Conservation (phyloP, 495 filamentous ascomycete genomes). For the Penicillium coffeae region DNA sequence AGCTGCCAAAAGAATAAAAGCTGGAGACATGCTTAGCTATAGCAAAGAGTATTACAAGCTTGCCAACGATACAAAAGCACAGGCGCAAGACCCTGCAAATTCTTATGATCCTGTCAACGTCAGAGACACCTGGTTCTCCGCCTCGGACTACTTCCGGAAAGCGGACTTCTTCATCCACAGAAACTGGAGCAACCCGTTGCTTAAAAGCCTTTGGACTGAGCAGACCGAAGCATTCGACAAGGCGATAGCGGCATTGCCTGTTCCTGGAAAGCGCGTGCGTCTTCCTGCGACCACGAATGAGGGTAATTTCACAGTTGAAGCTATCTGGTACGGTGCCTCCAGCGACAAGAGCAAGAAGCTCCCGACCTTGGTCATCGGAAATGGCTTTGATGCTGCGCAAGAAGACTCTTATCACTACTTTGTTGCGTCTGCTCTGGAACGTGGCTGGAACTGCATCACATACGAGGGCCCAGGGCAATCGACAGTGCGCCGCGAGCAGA, state of each 20-base stretch:
- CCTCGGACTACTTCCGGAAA: constrained; percentile 32
- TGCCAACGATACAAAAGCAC: background rate
- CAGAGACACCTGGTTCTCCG: constrained; percentile 8
- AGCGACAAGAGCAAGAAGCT: background rate
- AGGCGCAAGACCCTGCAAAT: constrained; percentile 3
- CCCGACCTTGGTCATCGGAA: constrained; percentile 6
- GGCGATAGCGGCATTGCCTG: constrained; percentile 32
- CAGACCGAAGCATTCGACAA: constrained; percentile 46
- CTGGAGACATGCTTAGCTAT: constrained; percentile 7
- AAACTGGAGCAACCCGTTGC: constrained; percentile 22
- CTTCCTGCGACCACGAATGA: background rate
- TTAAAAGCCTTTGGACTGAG: constrained; percentile 42
- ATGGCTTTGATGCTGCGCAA: constrained; percentile 36
- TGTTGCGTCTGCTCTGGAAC: constrained; percentile 30
- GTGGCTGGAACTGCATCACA: constrained; percentile 44
- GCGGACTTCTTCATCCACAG: constrained; percentile 45
- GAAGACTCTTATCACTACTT: constrained; percentile 42
- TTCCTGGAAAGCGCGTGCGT: constrained; percentile 32
- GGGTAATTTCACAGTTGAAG: background rate
- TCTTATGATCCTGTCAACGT: constrained; percentile 4
- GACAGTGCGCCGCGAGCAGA: constrained; percentile 39
- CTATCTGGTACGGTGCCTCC: background rate
- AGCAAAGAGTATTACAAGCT: constrained; percentile 9
- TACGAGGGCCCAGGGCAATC: constrained; percentile 52
- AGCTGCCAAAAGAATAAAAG: constrained; percentile 12